Percentiles rank a stretch among this genome's conserved stretches.
phyloP scores from a whole-genome alignment of 2,329 filamentous ascomycete genomes.

The Rhexocercosporidium sp. region DNA sequence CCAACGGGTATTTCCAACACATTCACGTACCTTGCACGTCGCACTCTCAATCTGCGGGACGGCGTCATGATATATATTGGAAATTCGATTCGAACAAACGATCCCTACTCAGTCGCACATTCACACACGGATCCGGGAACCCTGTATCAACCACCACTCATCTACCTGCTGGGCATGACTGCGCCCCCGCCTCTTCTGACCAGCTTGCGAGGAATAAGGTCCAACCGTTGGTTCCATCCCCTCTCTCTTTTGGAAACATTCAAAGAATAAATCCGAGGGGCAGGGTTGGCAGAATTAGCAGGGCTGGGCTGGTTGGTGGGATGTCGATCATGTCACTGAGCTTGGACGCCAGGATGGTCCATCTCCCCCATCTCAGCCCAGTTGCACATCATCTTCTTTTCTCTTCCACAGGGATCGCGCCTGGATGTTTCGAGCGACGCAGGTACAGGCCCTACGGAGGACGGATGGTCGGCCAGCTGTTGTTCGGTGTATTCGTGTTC shows the following conservation, averaged over 20 bases:
- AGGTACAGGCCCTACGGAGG: conserved; percentile 19
- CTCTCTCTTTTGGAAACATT: conserved; percentile 1
- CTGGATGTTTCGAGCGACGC: conserved; percentile 26
- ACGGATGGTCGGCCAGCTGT: background rate
- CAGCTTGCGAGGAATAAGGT: background rate
- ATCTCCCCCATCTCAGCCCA: background rate
- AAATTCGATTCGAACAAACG: conserved; percentile 7
- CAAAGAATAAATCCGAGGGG: background rate
- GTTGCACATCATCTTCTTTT: background rate
- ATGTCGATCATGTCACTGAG: background rate
- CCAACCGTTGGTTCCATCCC: conserved; percentile 20
- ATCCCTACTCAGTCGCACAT: background rate
- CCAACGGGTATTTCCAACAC: conserved; percentile 11
- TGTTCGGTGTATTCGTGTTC: no score
- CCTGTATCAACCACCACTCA: background rate
- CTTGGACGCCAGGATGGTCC: background rate
- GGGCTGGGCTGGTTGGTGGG: background rate
- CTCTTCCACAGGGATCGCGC: conserved; percentile 7
- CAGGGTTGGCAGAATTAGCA: background rate
- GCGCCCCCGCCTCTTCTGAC: background rate
- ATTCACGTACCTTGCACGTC: background rate
- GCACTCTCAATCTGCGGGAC: conserved; percentile 11
- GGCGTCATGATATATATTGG: conserved; percentile 12
- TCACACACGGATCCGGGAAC: conserved; percentile 6
- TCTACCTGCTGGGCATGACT: background rate